Evolutionary conservation across 2,329 filamentous ascomycete species (phyloP).

Genomic region (Aspergillus tamarii): DNA sequence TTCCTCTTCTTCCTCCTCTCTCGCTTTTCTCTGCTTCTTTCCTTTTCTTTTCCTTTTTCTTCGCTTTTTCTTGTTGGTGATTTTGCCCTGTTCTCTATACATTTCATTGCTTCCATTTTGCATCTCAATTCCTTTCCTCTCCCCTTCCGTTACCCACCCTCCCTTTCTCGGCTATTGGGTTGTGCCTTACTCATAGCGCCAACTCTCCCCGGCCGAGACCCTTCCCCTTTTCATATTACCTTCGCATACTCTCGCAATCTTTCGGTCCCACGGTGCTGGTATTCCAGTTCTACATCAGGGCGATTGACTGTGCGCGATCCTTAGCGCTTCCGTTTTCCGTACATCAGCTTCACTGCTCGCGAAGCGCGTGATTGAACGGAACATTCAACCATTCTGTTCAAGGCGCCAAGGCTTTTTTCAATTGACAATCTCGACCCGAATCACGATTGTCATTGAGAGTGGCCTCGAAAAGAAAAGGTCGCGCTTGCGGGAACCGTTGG

Average conservation of each 20-base stretch:
- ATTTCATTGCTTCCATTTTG: slow-evolving; percentile 9
- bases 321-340: slow-evolving; percentile 5
- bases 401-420: not conserved
- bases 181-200: slow-evolving; percentile 1
- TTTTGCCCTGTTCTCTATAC: slow-evolving; percentile 12
- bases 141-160: slow-evolving; percentile 11
- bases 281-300: slow-evolving; percentile 1
- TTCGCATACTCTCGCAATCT: not conserved
- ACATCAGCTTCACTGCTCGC: not conserved
- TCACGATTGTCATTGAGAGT: not conserved
- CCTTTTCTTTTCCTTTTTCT: slow-evolving; percentile 15
- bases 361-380: not conserved
- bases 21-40: slow-evolving; percentile 16
- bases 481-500: slow-evolving; percentile 9
- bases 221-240: not conserved
- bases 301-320: slow-evolving; percentile 7
- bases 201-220: not conserved
- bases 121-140: slow-evolving; percentile 15
- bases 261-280: not conserved
- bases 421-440: not conserved
- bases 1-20: slow-evolving; percentile 17
- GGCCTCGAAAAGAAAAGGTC: slow-evolving; percentile 2
- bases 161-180: slow-evolving; percentile 11
- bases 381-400: not conserved
- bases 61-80: slow-evolving; percentile 13